Base-by-base conservation (phyloP, 2,329 filamentous ascomycete genomes). In the Mycosphaerella arachidis region DNA sequence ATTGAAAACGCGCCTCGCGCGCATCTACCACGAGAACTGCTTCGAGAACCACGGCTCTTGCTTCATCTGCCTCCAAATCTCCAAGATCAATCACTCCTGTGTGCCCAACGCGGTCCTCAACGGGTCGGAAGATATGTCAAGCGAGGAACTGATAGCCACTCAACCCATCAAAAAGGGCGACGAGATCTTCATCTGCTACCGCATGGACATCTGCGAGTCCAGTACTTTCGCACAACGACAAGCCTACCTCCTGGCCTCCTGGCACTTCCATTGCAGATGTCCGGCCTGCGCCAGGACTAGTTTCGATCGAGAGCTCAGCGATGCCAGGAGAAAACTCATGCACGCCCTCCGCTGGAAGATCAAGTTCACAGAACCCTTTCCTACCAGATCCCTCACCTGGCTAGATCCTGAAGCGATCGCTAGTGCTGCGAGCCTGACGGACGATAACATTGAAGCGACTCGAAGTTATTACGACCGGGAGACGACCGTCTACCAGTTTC, bases 71-170 rank as follows among this genome's bases (percentile, higher is more conserved):
- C 13, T 43, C 24, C 16, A 35, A 1, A 18, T 51, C 55, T 57
- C 45, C 6, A 27, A 45, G 18, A 57, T 57, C 46, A 57, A 52
- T 24, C 46, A 57, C 40, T 57, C 55, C 18, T 57, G 55, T 24
- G 3, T 6, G 3, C 55, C 31, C 1, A 51, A 57, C 46, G 55
- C 45, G 13, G 8, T 16, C 12, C n/a, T 53, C 10, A n/a, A 35
- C n/a, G 30, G 29, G n/a, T n/a, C n/a, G n/a, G n/a, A n/a, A n/a
- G n/a, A n/a, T n/a, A n/a, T n/a, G n/a, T n/a, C n/a, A n/a, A n/a
- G n/a, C n/a, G n/a, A n/a, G n/a, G n/a, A n/a, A n/a, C n/a, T n/a
- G n/a, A n/a, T n/a, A n/a, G n/a, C 51, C 20, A 20, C 4, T 20
- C 27, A 37, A 18, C 12, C n/a, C n/a, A 53, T 37, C 18, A 29